Evolutionary conservation across 2,329 filamentous ascomycete genomes (phyloP).

Genomic region (Paecilomyces sp.): DNA sequence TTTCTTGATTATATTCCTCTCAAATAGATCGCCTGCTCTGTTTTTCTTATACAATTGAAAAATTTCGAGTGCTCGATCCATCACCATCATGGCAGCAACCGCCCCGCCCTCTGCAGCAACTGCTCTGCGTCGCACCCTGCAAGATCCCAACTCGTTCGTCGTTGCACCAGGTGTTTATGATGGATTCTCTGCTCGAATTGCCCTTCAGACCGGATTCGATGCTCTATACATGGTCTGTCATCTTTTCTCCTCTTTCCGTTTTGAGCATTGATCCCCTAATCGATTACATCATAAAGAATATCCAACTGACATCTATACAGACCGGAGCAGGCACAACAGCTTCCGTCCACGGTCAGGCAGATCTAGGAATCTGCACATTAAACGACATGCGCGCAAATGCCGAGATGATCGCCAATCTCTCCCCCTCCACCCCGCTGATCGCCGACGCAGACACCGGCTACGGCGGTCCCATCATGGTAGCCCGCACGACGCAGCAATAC

Average conservation of each 20-base stretch:
- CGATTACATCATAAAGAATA: neutral
- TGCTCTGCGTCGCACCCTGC: neutral
- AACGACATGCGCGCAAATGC: slow-evolving; percentile 51
- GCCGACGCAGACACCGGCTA: slow-evolving; percentile 51
- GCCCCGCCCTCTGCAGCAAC: neutral
- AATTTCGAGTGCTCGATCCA: neutral
- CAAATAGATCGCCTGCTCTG: neutral
- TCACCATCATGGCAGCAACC: neutral
- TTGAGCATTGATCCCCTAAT: neutral
- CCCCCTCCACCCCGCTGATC: slow-evolving; percentile 43
- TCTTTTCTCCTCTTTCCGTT: neutral
- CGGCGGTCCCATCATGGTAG: slow-evolving; percentile 43
- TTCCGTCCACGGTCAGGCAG: slow-evolving; percentile 42
- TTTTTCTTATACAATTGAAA: neutral
- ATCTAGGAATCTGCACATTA: slow-evolving; percentile 44
- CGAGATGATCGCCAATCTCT: slow-evolving; percentile 47
- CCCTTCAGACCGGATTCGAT: slow-evolving; percentile 42
- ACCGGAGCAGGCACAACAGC: slow-evolving; percentile 46
- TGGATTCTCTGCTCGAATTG: slow-evolving; percentile 43
- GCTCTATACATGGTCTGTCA: slow-evolving; percentile 45
- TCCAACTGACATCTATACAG: slow-evolving; percentile 16
- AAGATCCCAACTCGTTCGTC: slow-evolving; percentile 23
- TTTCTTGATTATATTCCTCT: neutral
- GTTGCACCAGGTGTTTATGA: slow-evolving; percentile 46
- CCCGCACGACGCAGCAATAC: slow-evolving; percentile 44